These are phyloP conservation scores for Globisporangium canariense DNA, from an alignment of 352 stramenopile species.

Conservation along the genomic window DNA sequence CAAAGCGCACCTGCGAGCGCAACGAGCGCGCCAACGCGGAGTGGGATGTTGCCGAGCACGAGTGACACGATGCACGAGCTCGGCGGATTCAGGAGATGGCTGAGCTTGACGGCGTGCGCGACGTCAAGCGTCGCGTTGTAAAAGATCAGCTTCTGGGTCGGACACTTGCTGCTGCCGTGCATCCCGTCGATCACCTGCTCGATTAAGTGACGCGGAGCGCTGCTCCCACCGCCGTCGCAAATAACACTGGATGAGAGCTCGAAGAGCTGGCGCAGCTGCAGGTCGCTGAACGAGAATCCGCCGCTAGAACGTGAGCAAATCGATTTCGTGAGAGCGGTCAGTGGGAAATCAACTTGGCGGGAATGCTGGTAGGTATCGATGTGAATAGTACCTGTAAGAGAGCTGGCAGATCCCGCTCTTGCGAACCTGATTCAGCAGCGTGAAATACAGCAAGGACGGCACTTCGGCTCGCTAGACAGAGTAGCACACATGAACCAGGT, in stretches of 20 bases:
- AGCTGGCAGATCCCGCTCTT: slow-evolving; percentile 64
- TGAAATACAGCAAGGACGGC: slow-evolving; percentile 68
- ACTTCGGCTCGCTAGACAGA: slow-evolving; percentile 43
- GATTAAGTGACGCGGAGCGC: slow-evolving; percentile 24
- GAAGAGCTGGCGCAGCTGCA: slow-evolving; percentile 57
- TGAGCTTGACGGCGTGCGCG: slow-evolving; percentile 29
- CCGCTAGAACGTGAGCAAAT: slow-evolving; percentile 19
- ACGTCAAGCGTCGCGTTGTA: slow-evolving; percentile 54
- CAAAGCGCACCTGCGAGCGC: slow-evolving; percentile 42
- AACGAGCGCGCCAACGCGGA: slow-evolving; percentile 34
- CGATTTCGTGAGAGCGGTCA: slow-evolving; percentile 1
- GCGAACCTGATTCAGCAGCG: slow-evolving; percentile 63
- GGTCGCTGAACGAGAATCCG: slow-evolving; percentile 34
- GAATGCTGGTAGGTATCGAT: neutral
- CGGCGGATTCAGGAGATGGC: slow-evolving; percentile 31
- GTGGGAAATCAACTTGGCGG: neutral
- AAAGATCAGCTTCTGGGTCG: slow-evolving; percentile 64
- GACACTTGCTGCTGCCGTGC: slow-evolving; percentile 22
- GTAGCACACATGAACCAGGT: neutral
- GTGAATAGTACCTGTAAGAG: slow-evolving; percentile 33
- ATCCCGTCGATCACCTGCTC: slow-evolving; percentile 57
- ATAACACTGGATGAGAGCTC: slow-evolving; percentile 56
- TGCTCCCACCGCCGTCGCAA: slow-evolving; percentile 36
- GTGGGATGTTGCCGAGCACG: slow-evolving; percentile 53
- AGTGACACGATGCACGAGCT: slow-evolving; percentile 42